These are phyloP conservation scores for Fagopyrum esculentum DNA, from an alignment of 148 eudicot genomes.

Conservation along the genomic window DNA sequence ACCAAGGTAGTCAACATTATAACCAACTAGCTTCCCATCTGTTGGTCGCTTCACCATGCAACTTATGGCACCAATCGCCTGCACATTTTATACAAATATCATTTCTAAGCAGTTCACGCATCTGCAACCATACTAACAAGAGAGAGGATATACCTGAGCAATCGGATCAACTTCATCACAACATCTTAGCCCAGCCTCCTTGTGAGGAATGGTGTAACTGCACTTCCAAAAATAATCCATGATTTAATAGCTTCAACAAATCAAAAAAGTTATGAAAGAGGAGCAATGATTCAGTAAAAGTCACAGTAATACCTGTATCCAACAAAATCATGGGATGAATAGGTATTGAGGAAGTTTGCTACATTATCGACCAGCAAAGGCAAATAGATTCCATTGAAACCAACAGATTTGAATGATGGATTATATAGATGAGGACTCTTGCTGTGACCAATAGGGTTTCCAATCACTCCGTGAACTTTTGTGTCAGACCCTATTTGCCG, in stretches of 20 bases:
- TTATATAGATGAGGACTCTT: constrained; percentile 71
- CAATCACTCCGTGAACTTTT: constrained; percentile 71
- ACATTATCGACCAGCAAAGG: constrained; percentile 72
- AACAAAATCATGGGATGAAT: constrained; percentile 66
- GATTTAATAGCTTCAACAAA: not conserved
- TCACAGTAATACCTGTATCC: constrained; percentile 59
- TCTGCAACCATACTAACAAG: not conserved
- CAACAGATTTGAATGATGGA: constrained; percentile 49
- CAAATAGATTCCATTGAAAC: constrained; percentile 67
- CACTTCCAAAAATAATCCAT: not conserved
- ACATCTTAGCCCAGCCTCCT: constrained; percentile 34
- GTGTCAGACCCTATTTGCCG: constrained; percentile 63
- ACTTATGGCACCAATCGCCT: constrained; percentile 37
- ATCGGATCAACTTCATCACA: constrained; percentile 41
- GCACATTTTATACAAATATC: constrained; percentile 1
- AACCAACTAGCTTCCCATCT: constrained; percentile 34
- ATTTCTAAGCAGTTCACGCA: not conserved
- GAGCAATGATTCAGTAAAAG: not conserved
- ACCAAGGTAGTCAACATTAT: constrained; percentile 33
- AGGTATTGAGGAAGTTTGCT: constrained; percentile 49
- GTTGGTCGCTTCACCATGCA: constrained; percentile 35
- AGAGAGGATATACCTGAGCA: constrained; percentile 25
- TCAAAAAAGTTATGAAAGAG: not conserved
- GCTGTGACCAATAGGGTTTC: constrained; percentile 88
- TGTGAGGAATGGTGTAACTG: constrained; percentile 44